These are phyloP conservation scores for Penicillium mononematosum DNA, from an alignment of 495 filamentous ascomycete species.

Conservation along the genomic window DNA sequence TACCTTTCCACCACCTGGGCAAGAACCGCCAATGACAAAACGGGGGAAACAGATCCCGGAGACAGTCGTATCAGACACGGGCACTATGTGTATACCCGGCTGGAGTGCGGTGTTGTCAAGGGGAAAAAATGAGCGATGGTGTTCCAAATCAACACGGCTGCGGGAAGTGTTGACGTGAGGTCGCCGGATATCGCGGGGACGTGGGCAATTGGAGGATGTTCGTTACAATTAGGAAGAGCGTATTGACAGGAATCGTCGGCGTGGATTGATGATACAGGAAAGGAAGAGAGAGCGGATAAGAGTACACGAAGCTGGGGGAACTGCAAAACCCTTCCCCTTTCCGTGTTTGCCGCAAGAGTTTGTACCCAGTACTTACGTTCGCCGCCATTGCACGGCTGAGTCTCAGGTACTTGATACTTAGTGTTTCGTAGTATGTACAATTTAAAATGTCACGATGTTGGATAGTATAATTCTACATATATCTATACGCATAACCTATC, in stretches of 20 bases:
- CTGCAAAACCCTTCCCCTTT: slow-evolving; percentile 11
- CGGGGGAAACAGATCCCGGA: background rate
- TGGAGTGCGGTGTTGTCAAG: background rate
- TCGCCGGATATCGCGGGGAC: background rate
- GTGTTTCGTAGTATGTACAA: background rate
- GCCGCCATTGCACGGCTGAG: background rate
- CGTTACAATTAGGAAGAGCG: background rate
- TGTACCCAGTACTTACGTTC: background rate
- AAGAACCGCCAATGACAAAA: background rate
- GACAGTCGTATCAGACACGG: background rate
- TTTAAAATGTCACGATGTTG: background rate
- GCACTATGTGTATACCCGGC: background rate
- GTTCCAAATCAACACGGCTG: background rate
- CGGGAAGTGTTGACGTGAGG: background rate
- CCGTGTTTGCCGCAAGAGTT: background rate
- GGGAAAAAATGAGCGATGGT: background rate
- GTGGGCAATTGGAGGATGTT: background rate
- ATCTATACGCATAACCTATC: background rate
- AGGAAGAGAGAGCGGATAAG: slow-evolving; percentile 1
- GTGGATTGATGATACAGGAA: background rate
- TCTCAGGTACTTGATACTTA: slow-evolving; percentile 1
- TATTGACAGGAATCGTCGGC: background rate
- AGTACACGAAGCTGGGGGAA: background rate
- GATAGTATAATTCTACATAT: background rate
- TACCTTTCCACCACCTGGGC: no score